phyloP scores from a whole-genome alignment of 768 basidiomycete genomes.

The Macrolepiota fuliginosa region DNA sequence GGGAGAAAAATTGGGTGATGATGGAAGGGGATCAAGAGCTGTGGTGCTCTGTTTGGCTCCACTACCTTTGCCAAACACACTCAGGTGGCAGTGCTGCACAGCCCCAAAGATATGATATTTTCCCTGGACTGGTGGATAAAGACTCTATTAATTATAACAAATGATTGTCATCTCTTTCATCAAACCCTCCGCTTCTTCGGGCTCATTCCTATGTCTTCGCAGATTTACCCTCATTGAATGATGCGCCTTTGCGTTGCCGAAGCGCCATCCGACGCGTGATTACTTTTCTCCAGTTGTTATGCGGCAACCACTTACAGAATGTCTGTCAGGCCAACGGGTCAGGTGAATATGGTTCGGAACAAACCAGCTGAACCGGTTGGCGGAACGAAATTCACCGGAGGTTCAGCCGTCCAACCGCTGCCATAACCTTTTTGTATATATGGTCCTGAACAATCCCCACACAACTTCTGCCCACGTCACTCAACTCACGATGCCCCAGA shows the following conservation, averaged over 20 bases:
- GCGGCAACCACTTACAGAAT: not conserved
- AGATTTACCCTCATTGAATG: no score
- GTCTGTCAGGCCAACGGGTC: not conserved
- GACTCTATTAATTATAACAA: no score
- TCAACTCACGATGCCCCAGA: conserved; percentile 30
- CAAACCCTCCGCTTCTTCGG: no score
- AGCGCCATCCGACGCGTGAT: not conserved
- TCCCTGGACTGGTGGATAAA: no score
- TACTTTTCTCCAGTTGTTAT: not conserved
- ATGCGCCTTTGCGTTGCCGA: no score
- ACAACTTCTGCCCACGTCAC: not conserved
- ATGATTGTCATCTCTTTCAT: no score
- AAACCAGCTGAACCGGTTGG: not conserved
- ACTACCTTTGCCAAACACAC: conserved; percentile 13
- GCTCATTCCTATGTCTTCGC: no score
- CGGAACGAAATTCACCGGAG: not conserved
- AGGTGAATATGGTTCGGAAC: not conserved
- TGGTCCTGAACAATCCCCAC: not conserved
- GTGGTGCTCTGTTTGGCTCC: conserved; percentile 18
- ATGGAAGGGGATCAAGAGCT: conserved; percentile 15
- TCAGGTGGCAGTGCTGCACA: not conserved
- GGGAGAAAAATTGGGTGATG: conserved; percentile 4
- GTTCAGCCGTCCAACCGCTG: not conserved
- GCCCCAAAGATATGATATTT: not conserved
- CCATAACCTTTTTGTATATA: not conserved